Evolutionary conservation across 306 rosid genomes (phyloP), one percentile per base, ranked within the genome.

Genomic region (Fagus crenata): DNA sequence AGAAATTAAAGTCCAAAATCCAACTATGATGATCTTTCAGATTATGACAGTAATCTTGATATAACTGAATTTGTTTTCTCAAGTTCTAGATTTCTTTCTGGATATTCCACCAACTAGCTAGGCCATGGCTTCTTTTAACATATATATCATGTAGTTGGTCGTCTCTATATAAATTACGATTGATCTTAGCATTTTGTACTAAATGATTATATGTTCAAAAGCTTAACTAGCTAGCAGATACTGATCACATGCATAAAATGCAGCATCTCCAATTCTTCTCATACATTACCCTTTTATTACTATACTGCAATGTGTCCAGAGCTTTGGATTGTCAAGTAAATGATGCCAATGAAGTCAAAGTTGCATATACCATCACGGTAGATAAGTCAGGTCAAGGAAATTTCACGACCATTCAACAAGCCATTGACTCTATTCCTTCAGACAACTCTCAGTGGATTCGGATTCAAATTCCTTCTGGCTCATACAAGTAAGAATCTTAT

Each of bases 381-480:
- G 53, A 63, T 8, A 37, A 69, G 41, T 64, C 76, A 7, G 73
- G 65, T 0, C 12, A 11, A 1, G 73, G 73, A 80, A 7, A 56
- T 7, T 85, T 82, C 73, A 49, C 18, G 77, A 82, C 86, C 43
- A 70, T 85, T 73, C 89, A 82, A 77, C 69, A 71, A 9, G 86
- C 86, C 56, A 80, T 86, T 49, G 68, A 86, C 7, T 41, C 67
- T 59, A 37, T 80, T 5, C 72, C 84, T 61, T 0, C 0, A 2
- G 7, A 6, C 33, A 82, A 86, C 42, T 53, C 78, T 80, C 78
- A 51, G 58, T 80, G 86, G 89, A 49, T 80, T 43, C 86, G 61
- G 33, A 69, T 85, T 33, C 49, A 12, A 75, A 80, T 86, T 71
- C 22, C 77, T 5, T 8, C 71, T 5, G 86, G 86, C 11, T n/a